phyloP scores from a whole-genome alignment of 352 stramenopile genomes.

The Pythium folliculosum region DNA sequence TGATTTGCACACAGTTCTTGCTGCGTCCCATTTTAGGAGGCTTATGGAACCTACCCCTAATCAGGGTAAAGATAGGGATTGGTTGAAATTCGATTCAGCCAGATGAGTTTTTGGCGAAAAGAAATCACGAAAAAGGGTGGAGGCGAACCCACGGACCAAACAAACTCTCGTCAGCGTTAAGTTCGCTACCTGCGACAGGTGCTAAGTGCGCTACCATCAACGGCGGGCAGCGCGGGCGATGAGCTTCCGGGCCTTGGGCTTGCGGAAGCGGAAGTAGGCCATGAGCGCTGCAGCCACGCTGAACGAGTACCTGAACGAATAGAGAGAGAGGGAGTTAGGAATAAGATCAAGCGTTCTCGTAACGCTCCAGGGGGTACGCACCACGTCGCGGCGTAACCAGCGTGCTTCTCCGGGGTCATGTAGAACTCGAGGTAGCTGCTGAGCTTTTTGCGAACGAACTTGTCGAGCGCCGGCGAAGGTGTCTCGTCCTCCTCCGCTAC shows the following conservation, averaged over 20 bases:
- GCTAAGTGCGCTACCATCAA: neutral
- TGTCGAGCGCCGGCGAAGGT: constrained; percentile 40
- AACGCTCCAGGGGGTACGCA: constrained; percentile 30
- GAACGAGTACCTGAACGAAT: constrained; percentile 64
- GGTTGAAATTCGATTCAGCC: neutral
- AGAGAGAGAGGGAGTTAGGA: neutral
- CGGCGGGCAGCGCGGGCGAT: neutral
- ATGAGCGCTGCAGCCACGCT: constrained; percentile 72
- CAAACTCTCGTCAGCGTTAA: neutral
- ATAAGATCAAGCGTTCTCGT: neutral
- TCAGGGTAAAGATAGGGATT: constrained; percentile 1
- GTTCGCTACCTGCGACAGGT: neutral
- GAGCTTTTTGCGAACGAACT: constrained; percentile 75
- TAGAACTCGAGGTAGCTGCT: constrained; percentile 86
- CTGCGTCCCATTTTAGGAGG: neutral
- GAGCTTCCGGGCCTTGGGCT: constrained; percentile 25
- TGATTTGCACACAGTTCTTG: neutral
- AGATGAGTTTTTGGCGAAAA: neutral
- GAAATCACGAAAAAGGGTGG: neutral
- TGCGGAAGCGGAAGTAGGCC: constrained; percentile 70
- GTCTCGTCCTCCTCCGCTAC: constrained; percentile 42
- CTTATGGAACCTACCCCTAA: constrained; percentile 9
- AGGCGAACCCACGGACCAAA: neutral
- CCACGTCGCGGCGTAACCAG: constrained; percentile 82
- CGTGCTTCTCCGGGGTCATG: constrained; percentile 88